These are phyloP conservation scores for Dictyostelium capitatum DNA, from an alignment of 78 protist species.

Conservation along the genomic window DNA sequence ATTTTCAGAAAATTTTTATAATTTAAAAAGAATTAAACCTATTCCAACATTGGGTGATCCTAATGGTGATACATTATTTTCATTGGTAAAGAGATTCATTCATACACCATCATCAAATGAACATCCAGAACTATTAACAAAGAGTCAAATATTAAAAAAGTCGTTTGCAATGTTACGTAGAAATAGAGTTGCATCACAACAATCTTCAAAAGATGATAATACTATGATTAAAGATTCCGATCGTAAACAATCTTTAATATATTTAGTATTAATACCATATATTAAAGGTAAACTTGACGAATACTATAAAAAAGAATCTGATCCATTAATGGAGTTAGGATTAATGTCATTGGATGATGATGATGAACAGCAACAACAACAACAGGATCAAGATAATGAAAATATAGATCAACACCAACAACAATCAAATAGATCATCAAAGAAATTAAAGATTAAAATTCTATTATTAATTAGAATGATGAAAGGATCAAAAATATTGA, in stretches of 20 bases:
- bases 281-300: slow-evolving; percentile 78
- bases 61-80: background rate
- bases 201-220: background rate
- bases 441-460: background rate
- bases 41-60: background rate
- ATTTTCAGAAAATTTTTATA: slow-evolving; percentile 85
- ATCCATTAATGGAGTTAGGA: slow-evolving; percentile 61
- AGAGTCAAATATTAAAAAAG: slow-evolving; percentile 17
- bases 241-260: slow-evolving; percentile 27
- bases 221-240: slow-evolving; percentile 25
- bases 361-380: background rate
- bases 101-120: background rate
- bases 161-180: slow-evolving; percentile 25
- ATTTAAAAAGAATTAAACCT: slow-evolving; percentile 67
- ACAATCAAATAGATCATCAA: background rate
- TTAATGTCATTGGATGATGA: background rate
- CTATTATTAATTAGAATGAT: slow-evolving; percentile 1
- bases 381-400: background rate
- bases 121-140: background rate
- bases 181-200: slow-evolving; percentile 17
- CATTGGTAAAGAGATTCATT: slow-evolving; percentile 3
- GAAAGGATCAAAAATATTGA: background rate
- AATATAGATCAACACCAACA: background rate
- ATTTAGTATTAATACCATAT: slow-evolving; percentile 62
- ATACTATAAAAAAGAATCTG: slow-evolving; percentile 61